A percentile compares a stretch with the other conserved stretches of the same genome.
Conservation (phyloP, 2,329 filamentous ascomycete genomes). For the Alternaria sp. region DNA sequence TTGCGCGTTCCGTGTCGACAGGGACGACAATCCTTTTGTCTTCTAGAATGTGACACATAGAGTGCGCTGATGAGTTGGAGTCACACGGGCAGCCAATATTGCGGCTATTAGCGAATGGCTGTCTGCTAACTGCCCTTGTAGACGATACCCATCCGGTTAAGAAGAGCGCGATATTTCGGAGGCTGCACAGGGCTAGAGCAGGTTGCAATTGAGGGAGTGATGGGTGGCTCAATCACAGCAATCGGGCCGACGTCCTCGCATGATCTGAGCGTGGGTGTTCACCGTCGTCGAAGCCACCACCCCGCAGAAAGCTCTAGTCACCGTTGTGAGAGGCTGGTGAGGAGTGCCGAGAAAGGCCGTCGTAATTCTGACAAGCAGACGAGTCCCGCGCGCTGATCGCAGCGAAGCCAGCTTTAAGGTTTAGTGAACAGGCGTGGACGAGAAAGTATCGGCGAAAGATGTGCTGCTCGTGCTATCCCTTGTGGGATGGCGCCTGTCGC, state of each 20-base stretch:
- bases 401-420: slow-evolving; percentile 13
- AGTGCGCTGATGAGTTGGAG: slow-evolving; percentile 22
- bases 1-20: slow-evolving; percentile 3
- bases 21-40: slow-evolving; percentile 5
- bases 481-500: slow-evolving; percentile 24
- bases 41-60: slow-evolving; percentile 38
- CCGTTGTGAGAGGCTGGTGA: slow-evolving; percentile 4
- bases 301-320: slow-evolving; percentile 7
- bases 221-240: not conserved
- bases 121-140: slow-evolving; percentile 1
- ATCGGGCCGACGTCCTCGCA: slow-evolving; percentile 1
- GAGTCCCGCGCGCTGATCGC: slow-evolving; percentile 25
- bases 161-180: not conserved
- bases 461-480: slow-evolving; percentile 17
- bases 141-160: slow-evolving; percentile 2
- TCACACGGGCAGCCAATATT: slow-evolving; percentile 21
- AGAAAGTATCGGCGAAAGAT: slow-evolving; percentile 39
- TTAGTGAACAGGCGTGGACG: slow-evolving; percentile 32
- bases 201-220: not conserved
- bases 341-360: slow-evolving; percentile 14
- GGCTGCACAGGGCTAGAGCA: not conserved
- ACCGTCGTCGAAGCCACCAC: slow-evolving; percentile 13
- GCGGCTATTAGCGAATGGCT: slow-evolving; percentile 17
- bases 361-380: slow-evolving; percentile 4
- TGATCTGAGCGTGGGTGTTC: slow-evolving; percentile 4